Evolutionary conservation across 2,329 filamentous ascomycete genomes (phyloP), one percentile per base, ranked within the genome.

Genomic region (Botrytis sinoallii): DNA sequence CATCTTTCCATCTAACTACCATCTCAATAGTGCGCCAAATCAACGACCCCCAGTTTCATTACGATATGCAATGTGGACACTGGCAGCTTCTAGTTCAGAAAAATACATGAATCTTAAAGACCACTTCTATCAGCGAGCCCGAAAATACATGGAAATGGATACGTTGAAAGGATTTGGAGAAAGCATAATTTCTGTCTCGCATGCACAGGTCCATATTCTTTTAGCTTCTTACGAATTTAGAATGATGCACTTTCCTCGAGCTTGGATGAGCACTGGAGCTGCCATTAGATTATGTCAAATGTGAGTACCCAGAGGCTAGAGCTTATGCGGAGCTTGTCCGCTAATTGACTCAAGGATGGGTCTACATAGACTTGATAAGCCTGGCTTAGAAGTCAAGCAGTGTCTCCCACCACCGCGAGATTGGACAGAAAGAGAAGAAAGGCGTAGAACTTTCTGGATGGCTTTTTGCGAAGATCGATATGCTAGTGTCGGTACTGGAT

Each of bases 171-270:
- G 95, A 6, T 94, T 95, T 77, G 96, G 96, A 71, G 95, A 98
- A 82, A 88, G 91, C 77, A 92, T 97, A 81, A 92, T 98, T 77
- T 95, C 92, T 1, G 86, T 98, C 44, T 91, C 92, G 25, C 93
- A 97, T 82, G 93, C 92, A 69, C 96, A 99, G 82, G 90, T 93
- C 1, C 97, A 97, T 87, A 86, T 90, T 40, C 85, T 98, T 32
- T 86, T 97, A 66, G 89, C 91, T 9, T 90, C 88, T 0, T 98
- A 97, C 79, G 96, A 99, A 82, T 98, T 98, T 85, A 97, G 95
- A 84, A 92, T 93, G 88, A 97, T 98, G 93, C 97, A 94, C 82
- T 98, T 98, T 78, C 95, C 96, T 1, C 87, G 96, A 77, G 96
- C 96, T 0, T 98, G 96, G 96, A 90, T 97, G 84, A 98, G 93